A percentile compares a stretch with the other conserved stretches of the same genome.
These are phyloP conservation scores for Fusarium concolor DNA, from an alignment of 2,329 filamentous ascomycete genomes.

Conservation along the genomic window DNA sequence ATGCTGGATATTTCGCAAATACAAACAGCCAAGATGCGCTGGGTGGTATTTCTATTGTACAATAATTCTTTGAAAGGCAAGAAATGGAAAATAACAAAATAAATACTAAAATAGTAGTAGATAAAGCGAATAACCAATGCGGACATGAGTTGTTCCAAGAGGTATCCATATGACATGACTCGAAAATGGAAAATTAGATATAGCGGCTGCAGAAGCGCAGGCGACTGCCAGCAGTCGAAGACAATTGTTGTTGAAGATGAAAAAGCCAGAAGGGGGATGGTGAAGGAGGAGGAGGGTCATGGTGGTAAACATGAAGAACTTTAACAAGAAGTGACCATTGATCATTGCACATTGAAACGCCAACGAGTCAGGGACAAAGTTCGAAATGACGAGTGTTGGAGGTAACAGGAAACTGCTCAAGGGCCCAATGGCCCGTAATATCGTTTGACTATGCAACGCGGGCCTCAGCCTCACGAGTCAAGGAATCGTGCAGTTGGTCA, in stretches of 20 bases:
- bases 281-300: background rate
- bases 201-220: constrained; percentile 2
- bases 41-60: constrained; percentile 39
- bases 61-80: constrained; percentile 14
- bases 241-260: background rate
- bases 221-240: constrained; percentile 34
- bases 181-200: constrained; percentile 2
- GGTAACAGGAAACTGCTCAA: background rate
- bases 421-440: background rate
- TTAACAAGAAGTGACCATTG: background rate
- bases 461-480: constrained; percentile 15
- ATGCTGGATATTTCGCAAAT: constrained; percentile 12
- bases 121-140: background rate
- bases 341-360: background rate
- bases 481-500: background rate
- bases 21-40: constrained; percentile 29
- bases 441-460: constrained; percentile 16
- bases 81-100: background rate
- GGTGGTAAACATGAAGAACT: background rate
- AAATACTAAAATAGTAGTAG: background rate
- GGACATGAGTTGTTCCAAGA: background rate
- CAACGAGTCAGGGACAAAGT: constrained; percentile 20
- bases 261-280: background rate
- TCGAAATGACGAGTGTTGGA: background rate
- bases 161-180: constrained; percentile 8